Evolutionary conservation across 331 rosid genomes (phyloP).

Genomic region (Acacia concinna): DNA sequence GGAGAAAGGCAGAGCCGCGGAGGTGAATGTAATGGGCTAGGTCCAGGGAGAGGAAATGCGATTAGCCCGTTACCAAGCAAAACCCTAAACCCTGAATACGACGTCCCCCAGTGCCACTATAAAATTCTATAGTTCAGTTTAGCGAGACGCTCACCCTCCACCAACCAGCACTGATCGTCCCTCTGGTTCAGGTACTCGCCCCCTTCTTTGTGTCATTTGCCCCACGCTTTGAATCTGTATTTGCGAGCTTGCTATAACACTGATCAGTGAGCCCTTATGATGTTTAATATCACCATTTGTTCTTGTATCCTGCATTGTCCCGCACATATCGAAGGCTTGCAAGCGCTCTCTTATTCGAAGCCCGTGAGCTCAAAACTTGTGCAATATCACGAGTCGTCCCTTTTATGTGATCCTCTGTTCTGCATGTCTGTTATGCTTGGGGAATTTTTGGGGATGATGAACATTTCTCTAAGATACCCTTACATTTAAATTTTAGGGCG

Average conservation of each 20-base stretch:
- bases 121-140: background rate
- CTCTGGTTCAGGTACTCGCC: slow-evolving; percentile 13
- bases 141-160: background rate
- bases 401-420: slow-evolving; percentile 39
- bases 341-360: slow-evolving; percentile 26
- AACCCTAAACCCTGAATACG: slow-evolving; percentile 43
- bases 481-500: background rate
- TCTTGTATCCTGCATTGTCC: slow-evolving; percentile 47
- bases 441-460: slow-evolving; percentile 51
- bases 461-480: slow-evolving; percentile 34
- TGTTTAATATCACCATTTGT: background rate
- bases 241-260: background rate
- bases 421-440: slow-evolving; percentile 18
- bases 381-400: slow-evolving; percentile 54
- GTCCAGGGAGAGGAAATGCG: background rate
- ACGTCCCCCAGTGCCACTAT: background rate
- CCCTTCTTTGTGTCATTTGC: no score
- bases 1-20: background rate
- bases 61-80: slow-evolving; percentile 14
- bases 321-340: slow-evolving; percentile 93
- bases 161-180: background rate
- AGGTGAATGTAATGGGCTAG: background rate
- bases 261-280: background rate
- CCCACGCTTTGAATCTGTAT: background rate
- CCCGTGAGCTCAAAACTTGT: slow-evolving; percentile 80